Evolutionary conservation across 2,329 filamentous ascomycete genomes (phyloP).

Genomic region (Claviceps purpurea): DNA sequence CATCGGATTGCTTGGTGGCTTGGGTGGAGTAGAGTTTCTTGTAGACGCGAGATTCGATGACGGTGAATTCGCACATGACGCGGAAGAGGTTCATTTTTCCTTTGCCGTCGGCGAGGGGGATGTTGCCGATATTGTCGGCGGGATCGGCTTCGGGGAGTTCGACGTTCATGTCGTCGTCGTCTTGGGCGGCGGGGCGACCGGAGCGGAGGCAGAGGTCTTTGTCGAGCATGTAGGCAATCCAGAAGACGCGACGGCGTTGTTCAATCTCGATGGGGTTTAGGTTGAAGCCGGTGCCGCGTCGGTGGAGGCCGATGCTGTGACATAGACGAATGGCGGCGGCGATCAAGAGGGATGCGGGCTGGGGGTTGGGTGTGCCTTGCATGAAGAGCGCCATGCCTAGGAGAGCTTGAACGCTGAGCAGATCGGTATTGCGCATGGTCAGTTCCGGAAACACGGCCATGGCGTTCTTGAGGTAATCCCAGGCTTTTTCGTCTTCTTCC

Average conservation of each 20-base stretch:
- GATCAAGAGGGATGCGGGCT: conserved; percentile 83
- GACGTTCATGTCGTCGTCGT: conserved; percentile 76
- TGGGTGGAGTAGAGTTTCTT: conserved; percentile 85
- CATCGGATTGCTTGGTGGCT: conserved; percentile 81
- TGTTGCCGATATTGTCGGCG: conserved; percentile 84
- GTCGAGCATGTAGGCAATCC: conserved; percentile 53
- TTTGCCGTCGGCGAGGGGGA: conserved; percentile 76
- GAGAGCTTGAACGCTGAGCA: conserved; percentile 86
- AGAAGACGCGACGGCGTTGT: conserved; percentile 58
- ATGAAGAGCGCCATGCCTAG: conserved; percentile 90
- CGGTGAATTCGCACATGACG: conserved; percentile 79
- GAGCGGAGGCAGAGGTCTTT: conserved; percentile 49
- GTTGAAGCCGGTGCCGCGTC: conserved; percentile 83
- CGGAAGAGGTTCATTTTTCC: conserved; percentile 92
- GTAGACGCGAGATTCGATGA: conserved; percentile 90
- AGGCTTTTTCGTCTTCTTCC: conserved; percentile 88
- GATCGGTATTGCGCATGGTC: conserved; percentile 89
- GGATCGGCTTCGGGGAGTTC: conserved; percentile 87
- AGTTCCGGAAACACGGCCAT: conserved; percentile 87
- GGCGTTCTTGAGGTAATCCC: conserved; percentile 93
- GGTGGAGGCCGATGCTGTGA: conserved; percentile 91
- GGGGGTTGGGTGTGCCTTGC: conserved; percentile 91
- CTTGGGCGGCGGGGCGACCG: conserved; percentile 46
- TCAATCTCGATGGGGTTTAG: conserved; percentile 89
- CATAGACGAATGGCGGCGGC: conserved; percentile 81